Evolutionary conservation across 306 rosid genomes (phyloP).

Genomic region (Lagenaria siceraria): DNA sequence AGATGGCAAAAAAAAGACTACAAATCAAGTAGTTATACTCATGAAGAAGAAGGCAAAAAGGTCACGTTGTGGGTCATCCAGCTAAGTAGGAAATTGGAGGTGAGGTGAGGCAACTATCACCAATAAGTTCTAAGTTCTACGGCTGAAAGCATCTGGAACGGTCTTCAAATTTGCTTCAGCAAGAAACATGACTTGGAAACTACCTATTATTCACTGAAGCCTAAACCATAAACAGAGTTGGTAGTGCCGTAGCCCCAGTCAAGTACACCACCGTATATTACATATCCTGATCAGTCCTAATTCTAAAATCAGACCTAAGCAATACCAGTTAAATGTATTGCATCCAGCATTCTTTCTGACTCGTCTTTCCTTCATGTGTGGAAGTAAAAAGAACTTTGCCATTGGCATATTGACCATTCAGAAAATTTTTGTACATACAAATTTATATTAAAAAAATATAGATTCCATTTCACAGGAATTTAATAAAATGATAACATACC

Average conservation of each 20-base stretch:
- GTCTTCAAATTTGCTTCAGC: not conserved
- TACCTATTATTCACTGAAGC: not conserved
- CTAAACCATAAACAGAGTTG: not conserved
- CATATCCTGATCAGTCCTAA: not conserved
- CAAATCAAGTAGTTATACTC: not conserved
- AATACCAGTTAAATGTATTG: not conserved
- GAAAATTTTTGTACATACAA: not conserved
- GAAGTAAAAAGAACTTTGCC: not conserved
- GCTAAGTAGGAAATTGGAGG: not conserved
- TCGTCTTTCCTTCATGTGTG: not conserved
- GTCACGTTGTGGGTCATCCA: not conserved
- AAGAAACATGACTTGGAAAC: not conserved
- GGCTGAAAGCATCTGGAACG: not conserved
- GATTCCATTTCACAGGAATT: not conserved
- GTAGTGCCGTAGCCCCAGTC: not conserved
- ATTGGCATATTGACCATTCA: not conserved
- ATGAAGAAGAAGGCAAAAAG: not conserved
- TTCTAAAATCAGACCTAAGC: not conserved
- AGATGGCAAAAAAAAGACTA: not conserved
- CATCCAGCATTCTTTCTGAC: not conserved
- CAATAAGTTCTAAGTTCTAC: not conserved
- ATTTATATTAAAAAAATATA: not conserved
- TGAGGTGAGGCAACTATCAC: not conserved
- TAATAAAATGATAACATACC: constrained; percentile 35
- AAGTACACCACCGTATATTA: not conserved